Evolutionary conservation across 768 basidiomycete species (phyloP), one percentile per base, ranked within the genome.

Genomic region (Boletus vinaceobasis): DNA sequence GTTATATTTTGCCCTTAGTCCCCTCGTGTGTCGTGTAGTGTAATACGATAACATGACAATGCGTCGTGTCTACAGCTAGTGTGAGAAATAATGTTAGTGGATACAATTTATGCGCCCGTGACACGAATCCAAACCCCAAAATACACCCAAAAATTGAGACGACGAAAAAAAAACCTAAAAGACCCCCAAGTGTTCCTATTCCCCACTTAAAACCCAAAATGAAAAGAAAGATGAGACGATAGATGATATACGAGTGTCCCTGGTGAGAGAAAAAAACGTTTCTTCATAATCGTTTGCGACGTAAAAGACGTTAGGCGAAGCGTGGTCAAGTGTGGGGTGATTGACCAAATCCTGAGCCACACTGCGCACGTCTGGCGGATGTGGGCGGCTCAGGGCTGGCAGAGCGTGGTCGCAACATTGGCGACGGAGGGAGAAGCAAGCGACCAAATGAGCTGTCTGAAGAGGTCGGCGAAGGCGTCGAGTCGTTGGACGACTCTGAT

Each of bases 221-320:
- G 46, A 61, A 58, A 6, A 27, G 13, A 55, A 58, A 50, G 15
- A 48, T 7, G 51, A 60, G 46, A 56, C 9, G 36, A 40, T 17
- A 38, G 7, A 9, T 17, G 26, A 23, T 35, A 23, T 37, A 37
- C 14, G 48, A 50, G 33, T 33, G 48, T 47, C 48, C 68, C 61
- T 66, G 64, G 50, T 64, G 62, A 55, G 45, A n/a, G 35, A 60
- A 65, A 69, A 43, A 60, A 68, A 70, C 58, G 68, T 62, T 60
- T 48, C 47, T 48, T 54, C 21, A 38, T 39, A 36, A 54, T 46
- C 55, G 48, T 44, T 21, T 43, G 50, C 56, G 45, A 64, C 68
- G 67, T 70, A 68, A 68, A 56, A 32, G 15, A 19, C 8, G 45
- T 31, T 49, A 56, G 44, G 55, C 56, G 55, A 59, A 56, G 19